These are phyloP conservation scores for Pseudogymnoascus sp. DNA, from an alignment of 2,329 filamentous ascomycete species.

Conservation along the genomic window DNA sequence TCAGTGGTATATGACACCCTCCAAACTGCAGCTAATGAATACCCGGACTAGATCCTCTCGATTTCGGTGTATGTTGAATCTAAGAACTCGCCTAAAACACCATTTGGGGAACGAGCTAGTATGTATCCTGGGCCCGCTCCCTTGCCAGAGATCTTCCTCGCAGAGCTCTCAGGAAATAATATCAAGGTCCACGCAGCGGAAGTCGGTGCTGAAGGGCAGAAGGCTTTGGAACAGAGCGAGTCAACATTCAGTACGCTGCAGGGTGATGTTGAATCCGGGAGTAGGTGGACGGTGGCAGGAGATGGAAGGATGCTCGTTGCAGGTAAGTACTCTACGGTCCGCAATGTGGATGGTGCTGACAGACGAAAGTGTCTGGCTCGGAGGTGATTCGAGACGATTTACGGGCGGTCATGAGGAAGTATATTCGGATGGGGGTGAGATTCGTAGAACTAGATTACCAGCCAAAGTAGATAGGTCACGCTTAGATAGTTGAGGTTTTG, in stretches of 20 bases:
- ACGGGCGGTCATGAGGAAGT: slow-evolving; percentile 13
- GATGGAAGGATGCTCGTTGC: background rate
- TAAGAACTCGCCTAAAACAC: background rate
- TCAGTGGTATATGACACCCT: background rate
- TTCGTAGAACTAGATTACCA: slow-evolving; percentile 18
- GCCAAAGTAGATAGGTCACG: slow-evolving; percentile 10
- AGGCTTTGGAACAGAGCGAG: background rate
- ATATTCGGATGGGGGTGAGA: slow-evolving; percentile 17
- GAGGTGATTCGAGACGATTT: slow-evolving; percentile 16
- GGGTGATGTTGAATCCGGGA: background rate
- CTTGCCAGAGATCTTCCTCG: background rate
- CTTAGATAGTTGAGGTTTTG: background rate
- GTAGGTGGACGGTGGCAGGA: background rate
- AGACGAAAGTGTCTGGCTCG: slow-evolving; percentile 14
- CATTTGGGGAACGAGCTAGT: background rate
- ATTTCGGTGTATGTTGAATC: background rate
- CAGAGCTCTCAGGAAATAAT: background rate
- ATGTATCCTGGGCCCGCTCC: background rate
- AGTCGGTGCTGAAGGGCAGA: background rate
- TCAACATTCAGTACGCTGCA: background rate
- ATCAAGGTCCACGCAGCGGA: background rate
- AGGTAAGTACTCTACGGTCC: background rate
- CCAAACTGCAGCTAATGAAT: background rate
- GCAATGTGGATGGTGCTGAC: background rate
- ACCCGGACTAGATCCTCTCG: background rate